phyloP scores from a whole-genome alignment of 371 early-diverging fungal genomes.

The Apophysomyces variabilis region DNA sequence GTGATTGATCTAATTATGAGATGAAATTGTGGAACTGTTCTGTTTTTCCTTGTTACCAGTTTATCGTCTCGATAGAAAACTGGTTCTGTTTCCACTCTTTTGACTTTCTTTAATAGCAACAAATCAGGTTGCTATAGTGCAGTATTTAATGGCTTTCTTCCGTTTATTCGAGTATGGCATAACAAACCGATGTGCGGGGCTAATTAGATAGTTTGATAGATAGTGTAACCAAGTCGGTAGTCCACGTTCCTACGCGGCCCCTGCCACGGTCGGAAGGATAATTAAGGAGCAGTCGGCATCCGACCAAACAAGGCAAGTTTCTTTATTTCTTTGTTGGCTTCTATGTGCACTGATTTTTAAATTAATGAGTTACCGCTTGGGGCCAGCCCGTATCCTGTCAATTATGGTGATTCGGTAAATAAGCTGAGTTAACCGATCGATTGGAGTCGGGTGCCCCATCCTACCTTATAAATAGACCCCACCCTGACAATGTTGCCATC shows the following conservation, averaged over 20 bases:
- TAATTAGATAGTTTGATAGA: not conserved
- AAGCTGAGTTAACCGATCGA: constrained; percentile 1
- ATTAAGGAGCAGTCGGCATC: constrained; percentile 5
- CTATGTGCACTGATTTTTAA: not conserved
- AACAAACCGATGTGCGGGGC: not conserved
- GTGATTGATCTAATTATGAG: too few species aligned
- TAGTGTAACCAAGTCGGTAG: not conserved
- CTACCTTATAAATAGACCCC: not conserved
- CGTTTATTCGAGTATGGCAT: too few species aligned
- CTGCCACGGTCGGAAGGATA: not conserved
- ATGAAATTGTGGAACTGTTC: too few species aligned
- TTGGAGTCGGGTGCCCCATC: not conserved
- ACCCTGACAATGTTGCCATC: too few species aligned
- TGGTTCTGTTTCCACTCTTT: too few species aligned
- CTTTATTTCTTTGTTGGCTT: not conserved
- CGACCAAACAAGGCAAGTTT: constrained; percentile 11
- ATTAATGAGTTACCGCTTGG: not conserved
- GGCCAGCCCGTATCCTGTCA: not conserved
- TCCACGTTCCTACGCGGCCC: constrained; percentile 4
- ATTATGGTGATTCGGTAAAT: not conserved
- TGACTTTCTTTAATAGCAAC: too few species aligned
- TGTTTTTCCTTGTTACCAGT: too few species aligned
- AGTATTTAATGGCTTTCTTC: too few species aligned
- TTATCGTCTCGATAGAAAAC: too few species aligned
- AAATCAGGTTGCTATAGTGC: too few species aligned